These are phyloP conservation scores for Aspergillus phoenicis DNA, from an alignment of 2,329 filamentous ascomycete genomes.

Conservation along the genomic window DNA sequence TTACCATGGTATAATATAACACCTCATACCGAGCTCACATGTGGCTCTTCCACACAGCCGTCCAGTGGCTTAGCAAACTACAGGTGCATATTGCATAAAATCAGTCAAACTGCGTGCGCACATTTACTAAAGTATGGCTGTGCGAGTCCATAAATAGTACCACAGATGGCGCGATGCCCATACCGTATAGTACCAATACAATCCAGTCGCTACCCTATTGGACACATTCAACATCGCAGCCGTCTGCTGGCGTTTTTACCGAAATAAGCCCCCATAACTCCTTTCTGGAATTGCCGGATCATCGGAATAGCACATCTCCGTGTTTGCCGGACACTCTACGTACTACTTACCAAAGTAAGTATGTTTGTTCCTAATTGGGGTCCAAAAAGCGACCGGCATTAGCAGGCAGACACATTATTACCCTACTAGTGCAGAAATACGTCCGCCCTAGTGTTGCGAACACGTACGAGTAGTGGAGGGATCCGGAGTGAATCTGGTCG, in stretches of 20 bases:
- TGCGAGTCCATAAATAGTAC: background rate
- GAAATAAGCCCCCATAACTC: background rate
- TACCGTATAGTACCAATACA: background rate
- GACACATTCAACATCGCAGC: background rate
- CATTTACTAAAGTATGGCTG: background rate
- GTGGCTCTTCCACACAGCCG: constrained; percentile 4
- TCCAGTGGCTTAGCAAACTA: background rate
- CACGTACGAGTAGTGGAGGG: constrained; percentile 7
- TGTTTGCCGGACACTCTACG: background rate
- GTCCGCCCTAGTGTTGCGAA: constrained; percentile 3
- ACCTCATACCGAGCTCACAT: constrained; percentile 5
- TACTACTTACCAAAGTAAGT: too few relatives aligned
- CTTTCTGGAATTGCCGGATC: background rate
- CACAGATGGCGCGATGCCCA: constrained; percentile 5
- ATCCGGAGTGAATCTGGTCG: background rate
- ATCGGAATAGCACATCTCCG: background rate
- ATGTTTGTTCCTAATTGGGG: background rate
- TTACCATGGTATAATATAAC: background rate
- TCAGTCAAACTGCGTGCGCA: background rate
- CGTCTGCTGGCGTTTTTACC: background rate
- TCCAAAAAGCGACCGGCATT: background rate
- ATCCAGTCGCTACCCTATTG: background rate
- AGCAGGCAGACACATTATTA: constrained; percentile 16
- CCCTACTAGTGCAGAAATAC: constrained; percentile 5
- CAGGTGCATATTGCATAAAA: background rate